These are phyloP conservation scores for Nematodospora anomalae DNA, from an alignment of 1,139 yeast species.

Conservation along the genomic window DNA sequence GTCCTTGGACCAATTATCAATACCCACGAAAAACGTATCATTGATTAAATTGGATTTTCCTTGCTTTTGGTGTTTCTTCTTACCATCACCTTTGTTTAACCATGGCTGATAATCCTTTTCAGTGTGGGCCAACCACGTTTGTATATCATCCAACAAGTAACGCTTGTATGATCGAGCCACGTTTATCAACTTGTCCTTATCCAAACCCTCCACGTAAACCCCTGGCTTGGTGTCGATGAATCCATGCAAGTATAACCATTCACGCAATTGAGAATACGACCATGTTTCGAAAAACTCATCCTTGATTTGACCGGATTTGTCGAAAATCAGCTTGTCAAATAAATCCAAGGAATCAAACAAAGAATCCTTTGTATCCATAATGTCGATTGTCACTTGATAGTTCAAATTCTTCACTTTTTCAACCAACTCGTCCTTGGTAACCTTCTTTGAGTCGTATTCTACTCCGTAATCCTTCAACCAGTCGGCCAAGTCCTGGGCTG, in stretches of 20 bases:
- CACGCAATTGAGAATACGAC: slow-evolving; percentile 32
- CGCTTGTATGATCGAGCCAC: slow-evolving; percentile 20
- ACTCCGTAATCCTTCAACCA: slow-evolving; percentile 51
- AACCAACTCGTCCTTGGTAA: slow-evolving; percentile 42
- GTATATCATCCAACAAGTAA: slow-evolving; percentile 46
- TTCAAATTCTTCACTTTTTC: slow-evolving; percentile 42
- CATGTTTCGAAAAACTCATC: slow-evolving; percentile 46
- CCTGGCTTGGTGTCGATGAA: slow-evolving; percentile 26
- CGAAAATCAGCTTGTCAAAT: slow-evolving; percentile 32
- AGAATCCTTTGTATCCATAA: slow-evolving; percentile 36
- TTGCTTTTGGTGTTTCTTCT: no score
- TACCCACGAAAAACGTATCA: slow-evolving; percentile 46
- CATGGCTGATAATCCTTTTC: slow-evolving; percentile 25
- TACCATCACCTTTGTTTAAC: slow-evolving; percentile 24
- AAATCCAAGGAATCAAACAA: slow-evolving; percentile 41
- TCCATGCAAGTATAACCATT: slow-evolving; percentile 31
- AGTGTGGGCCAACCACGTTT: slow-evolving; percentile 33
- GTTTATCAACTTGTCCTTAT: slow-evolving; percentile 20
- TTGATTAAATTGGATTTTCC: slow-evolving; percentile 29
- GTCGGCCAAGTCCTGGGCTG: slow-evolving; percentile 37
- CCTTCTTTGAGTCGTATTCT: slow-evolving; percentile 27
- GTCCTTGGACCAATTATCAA: slow-evolving; percentile 49
- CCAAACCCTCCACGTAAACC: slow-evolving; percentile 20
- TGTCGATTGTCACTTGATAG: slow-evolving; percentile 36
- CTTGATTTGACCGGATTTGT: slow-evolving; percentile 39